Conservation (phyloP, 2,329 filamentous ascomycete species). For the Annulohypoxylon truncatum region DNA sequence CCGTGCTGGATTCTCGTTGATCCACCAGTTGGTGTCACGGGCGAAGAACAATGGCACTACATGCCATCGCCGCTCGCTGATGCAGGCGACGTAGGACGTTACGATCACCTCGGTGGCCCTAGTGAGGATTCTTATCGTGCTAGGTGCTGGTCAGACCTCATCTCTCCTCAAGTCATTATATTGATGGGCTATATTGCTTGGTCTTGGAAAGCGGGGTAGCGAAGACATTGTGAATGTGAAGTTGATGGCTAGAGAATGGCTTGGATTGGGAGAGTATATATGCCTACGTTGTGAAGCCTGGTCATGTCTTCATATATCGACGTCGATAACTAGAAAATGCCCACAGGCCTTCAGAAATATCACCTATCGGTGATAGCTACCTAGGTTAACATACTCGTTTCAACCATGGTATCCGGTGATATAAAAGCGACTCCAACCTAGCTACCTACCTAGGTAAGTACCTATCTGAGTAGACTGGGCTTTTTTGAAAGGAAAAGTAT, state of each 20-base stretch:
- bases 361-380: background rate
- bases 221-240: background rate
- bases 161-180: background rate
- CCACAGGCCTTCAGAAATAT: background rate
- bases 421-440: background rate
- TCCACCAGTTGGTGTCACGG: conserved; percentile 20
- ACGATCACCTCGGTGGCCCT: background rate
- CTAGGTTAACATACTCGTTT: background rate
- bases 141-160: background rate
- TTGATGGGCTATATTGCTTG: background rate
- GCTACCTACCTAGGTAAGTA: background rate
- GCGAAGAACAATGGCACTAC: conserved; percentile 11
- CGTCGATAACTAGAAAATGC: background rate
- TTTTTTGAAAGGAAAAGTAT: background rate
- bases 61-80: conserved; percentile 11
- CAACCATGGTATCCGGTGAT: background rate
- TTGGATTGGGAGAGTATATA: background rate
- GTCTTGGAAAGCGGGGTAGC: background rate
- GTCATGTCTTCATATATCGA: background rate
- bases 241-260: background rate
- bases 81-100: background rate
- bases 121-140: background rate
- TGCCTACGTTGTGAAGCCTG: background rate
- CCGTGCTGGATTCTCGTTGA: conserved; percentile 7
- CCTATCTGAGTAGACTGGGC: background rate